phyloP scores from a whole-genome alignment of 1,139 yeast species.

The Yamadazyma dushanensis region DNA sequence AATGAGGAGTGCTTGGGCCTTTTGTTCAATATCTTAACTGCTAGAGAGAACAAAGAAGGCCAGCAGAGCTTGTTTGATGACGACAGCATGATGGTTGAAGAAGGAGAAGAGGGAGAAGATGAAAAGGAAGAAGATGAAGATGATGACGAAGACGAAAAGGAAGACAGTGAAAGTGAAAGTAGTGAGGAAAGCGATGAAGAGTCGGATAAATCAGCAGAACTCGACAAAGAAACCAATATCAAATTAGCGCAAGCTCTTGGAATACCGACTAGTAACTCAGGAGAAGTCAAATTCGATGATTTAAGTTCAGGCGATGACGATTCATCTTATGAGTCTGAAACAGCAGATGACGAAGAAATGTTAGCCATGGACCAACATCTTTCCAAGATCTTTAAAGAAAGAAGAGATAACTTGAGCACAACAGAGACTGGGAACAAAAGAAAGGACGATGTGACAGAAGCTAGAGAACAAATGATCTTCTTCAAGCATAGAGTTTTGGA shows the following conservation, averaged over 20 bases:
- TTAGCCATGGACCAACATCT: conserved; percentile 88
- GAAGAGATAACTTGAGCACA: conserved; percentile 59
- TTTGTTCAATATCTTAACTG: conserved; percentile 63
- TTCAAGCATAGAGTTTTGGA: conserved; percentile 81
- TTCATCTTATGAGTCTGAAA: conserved; percentile 63
- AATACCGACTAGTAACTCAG: conserved; percentile 51
- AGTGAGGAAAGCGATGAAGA: conserved; percentile 44
- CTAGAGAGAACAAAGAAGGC: conserved; percentile 83
- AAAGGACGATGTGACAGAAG: conserved; percentile 69
- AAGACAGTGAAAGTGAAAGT: conserved; percentile 22
- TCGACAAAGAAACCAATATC: conserved; percentile 67
- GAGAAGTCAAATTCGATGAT: conserved; percentile 48
- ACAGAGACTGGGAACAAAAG: conserved; percentile 61
- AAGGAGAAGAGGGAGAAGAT: conserved; percentile 23
- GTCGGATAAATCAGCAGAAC: conserved; percentile 42
- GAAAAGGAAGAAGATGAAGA: conserved; percentile 41
- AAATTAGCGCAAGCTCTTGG: conserved; percentile 82
- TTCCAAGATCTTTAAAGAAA: conserved; percentile 79
- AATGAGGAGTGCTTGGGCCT: conserved; percentile 53
- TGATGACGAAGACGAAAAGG: conserved; percentile 27
- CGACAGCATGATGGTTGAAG: conserved; percentile 48
- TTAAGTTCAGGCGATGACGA: conserved; percentile 37
- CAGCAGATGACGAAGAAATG: conserved; percentile 97
- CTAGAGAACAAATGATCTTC: conserved; percentile 75
- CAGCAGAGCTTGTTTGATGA: conserved; percentile 74